These are phyloP conservation scores for Backusella parvicylindrica DNA, from an alignment of 192 early-diverging fungal species.

Conservation along the genomic window DNA sequence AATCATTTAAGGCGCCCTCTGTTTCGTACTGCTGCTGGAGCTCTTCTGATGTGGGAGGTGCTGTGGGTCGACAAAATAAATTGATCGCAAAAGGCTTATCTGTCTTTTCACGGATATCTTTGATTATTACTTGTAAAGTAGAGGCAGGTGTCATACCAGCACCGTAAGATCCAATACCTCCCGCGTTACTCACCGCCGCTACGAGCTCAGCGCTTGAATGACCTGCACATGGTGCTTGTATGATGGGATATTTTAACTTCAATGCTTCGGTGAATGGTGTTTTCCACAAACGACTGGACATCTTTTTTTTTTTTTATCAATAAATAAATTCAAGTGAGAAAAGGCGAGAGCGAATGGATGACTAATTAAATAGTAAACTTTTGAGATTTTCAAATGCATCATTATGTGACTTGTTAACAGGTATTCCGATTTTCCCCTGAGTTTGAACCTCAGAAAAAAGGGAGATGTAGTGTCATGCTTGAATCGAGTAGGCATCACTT, in stretches of 20 bases:
- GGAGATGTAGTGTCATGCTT: not conserved
- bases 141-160: conserved; percentile 6
- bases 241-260: conserved; percentile 21
- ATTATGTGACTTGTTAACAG: not conserved
- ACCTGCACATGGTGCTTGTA: conserved; percentile 27
- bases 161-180: conserved; percentile 28
- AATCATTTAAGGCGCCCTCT: conserved; percentile 2
- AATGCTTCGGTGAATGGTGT: conserved; percentile 18
- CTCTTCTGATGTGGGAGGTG: conserved; percentile 4
- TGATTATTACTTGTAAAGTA: conserved; percentile 14
- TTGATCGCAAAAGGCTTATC: conserved; percentile 30
- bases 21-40: conserved; percentile 14
- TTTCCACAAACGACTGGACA: conserved; percentile 5
- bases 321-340: not conserved
- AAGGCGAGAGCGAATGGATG: not conserved
- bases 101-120: conserved; percentile 17
- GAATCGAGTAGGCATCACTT: not conserved
- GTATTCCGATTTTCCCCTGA: not conserved
- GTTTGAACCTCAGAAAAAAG: no score
- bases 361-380: not conserved
- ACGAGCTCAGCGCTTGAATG: conserved; percentile 8
- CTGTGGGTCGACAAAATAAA: conserved; percentile 21
- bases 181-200: conserved; percentile 25
- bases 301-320: not conserved
- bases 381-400: not conserved